Conservation (phyloP, 257 asterid species). For the Nyctanthes arbortristis region DNA sequence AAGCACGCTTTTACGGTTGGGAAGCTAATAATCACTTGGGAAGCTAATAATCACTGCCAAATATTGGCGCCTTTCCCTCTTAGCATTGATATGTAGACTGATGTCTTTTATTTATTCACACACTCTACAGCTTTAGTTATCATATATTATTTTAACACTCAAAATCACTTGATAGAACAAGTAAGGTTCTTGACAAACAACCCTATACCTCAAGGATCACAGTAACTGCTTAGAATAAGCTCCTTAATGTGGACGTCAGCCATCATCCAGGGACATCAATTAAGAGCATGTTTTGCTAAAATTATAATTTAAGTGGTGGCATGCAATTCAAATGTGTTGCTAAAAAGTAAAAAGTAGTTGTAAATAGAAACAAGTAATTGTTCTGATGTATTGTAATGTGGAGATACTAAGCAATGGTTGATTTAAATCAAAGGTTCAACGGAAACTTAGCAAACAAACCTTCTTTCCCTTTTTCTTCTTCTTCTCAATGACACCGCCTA, state of each 20-base stretch:
- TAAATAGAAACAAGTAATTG: not conserved
- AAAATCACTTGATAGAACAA: too few species aligned
- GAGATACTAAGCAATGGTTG: not conserved
- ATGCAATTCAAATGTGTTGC: too few species aligned
- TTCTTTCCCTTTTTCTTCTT: constrained; percentile 77
- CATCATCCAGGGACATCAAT: not conserved
- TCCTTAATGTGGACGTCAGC: constrained; percentile 1
- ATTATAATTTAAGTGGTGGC: too few species aligned
- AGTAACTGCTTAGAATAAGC: not conserved
- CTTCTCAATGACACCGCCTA: constrained; percentile 78
- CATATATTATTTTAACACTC: too few species aligned
- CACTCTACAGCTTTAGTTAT: not conserved
- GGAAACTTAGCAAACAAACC: constrained; percentile 40
- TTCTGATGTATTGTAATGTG: not conserved
- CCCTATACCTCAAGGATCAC: not conserved
- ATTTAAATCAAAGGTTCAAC: not conserved
- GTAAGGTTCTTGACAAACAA: not conserved
- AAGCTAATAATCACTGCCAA: too few species aligned
- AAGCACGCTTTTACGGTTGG: too few species aligned
- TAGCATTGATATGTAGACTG: too few species aligned
- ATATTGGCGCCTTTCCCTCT: too few species aligned
- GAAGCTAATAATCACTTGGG: too few species aligned
- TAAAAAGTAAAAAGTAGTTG: too few species aligned
- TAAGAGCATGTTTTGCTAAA: too few species aligned
- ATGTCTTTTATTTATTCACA: not conserved